Evolutionary conservation across 192 early-diverging fungal species (phyloP), one percentile per base, ranked within the genome.

Genomic region (Gryganskiella cystojenkinii): DNA sequence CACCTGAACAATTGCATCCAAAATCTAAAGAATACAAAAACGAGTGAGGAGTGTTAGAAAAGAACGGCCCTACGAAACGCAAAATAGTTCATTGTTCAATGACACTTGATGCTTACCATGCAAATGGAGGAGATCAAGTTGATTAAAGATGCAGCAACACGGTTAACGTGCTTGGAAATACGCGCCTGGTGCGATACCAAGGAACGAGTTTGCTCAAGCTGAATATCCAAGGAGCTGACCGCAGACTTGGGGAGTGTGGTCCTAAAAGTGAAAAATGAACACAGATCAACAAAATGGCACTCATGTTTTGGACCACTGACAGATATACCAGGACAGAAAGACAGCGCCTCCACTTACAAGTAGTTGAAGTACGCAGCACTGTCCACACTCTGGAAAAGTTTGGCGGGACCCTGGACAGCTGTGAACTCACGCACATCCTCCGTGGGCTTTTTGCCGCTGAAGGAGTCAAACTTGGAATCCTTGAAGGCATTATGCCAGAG

Each of bases 401-500:
- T 72, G 42, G 81, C 61, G 13, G 84, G 80, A 14, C 82, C 82
- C 19, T 81, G 60, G 43, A 81, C 66, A 40, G 81, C 74, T 30
- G 64, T 67, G 14, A 80, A 53, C 53, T 78, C 69, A 31, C 80
- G 74, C 9, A 71, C 46, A 50, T 75, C 80, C 59, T 81, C 72
- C 14, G 63, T 70, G 22, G 57, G 50, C 3, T 51, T 44, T 28
- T 81, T 74, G 37, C 71, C 72, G 40, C 43, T 59, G 33, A 61
- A 75, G 13, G 67, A 74, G 45, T 81, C 72, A 57, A 81, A 81
- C 42, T 75, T 65, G 19, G 71, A 20, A 56, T 82, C 54, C 37
- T 86, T 82, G 59, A 78, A 80, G n/a, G 79, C 71, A 25, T 78
- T 81, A n/a, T 70, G 57, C 87, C 87, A 88, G n/a, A 86, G 61